Base-by-base conservation (phyloP, 371 early-diverging fungal genomes). In the Rhizopus sp. region DNA sequence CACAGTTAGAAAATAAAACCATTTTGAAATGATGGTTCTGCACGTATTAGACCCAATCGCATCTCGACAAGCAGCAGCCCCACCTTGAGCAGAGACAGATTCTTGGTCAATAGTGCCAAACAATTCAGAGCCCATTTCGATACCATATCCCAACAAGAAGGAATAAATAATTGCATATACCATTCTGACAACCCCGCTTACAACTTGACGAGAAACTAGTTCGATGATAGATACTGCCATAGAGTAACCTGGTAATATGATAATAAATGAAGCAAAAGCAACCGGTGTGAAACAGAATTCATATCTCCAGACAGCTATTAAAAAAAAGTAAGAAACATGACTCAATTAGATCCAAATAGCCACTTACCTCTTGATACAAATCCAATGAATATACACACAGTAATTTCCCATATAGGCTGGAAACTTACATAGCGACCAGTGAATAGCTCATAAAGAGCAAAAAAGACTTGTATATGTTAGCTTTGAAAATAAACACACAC, bases 151-250 rank as follows among this genome's bases (percentile, higher is more conserved):
- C 7, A 91, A 78, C 38, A 91, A 62, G 53, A 93, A 85, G 1
- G 92, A 88, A 16, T 87, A 86, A 6, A 94, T 70, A 7, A 95
- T 73, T 4, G 93, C 84, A 63, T 90, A 87, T 30, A 91, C 90
- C 55, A 92, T 77, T 5, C 93, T 84, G 7, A 93, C 87, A 1
- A 91, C 89, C 9, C 95, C 95, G 10, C 91, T 87, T n/a, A 93
- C 87, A 53, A 93, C 73, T 64, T 93, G 93, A 7, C 93, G 80
- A 2, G 94, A 90, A 1, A 89, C 84, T 9, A 95, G 70, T 58
- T 95, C 95, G 40, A 92, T 84, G 54, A 93, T 84, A 9, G 87
- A 75, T 17, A 87, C 78, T 0, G 93, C 88, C 60, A 94, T 85
- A 0, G 85, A 72, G 32, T 87, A 81, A 10, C 92, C 93, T 0